Conservation (phyloP, 306 rosid species). For the Quercus rubra region DNA sequence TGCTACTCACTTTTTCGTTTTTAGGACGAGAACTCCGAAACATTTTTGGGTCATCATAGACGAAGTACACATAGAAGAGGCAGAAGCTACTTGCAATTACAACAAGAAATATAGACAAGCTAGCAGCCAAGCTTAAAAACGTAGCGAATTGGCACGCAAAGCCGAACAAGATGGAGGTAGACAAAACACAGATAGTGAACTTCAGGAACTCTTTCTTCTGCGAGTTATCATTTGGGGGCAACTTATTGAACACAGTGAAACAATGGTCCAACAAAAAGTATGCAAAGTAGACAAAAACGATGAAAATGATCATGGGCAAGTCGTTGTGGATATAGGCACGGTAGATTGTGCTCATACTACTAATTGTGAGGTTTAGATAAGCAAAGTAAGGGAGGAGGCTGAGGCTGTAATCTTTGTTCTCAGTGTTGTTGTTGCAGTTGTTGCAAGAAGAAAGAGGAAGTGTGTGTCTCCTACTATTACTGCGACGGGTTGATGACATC, state of each 20-base stretch:
- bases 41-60: background rate
- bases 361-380: conserved; percentile 12
- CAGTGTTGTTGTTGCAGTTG: background rate
- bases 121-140: background rate
- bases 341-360: conserved; percentile 1
- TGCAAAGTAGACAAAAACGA: background rate
- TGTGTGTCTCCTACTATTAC: background rate
- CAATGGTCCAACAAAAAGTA: background rate
- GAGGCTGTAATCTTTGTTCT: background rate
- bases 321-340: conserved; percentile 13
- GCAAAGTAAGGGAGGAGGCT: background rate
- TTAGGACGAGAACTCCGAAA: background rate
- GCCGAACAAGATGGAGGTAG: conserved; percentile 8
- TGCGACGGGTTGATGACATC: no score
- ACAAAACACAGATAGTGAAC: conserved; percentile 4
- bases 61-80: conserved; percentile 13
- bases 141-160: conserved; percentile 9
- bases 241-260: background rate
- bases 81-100: conserved; percentile 4
- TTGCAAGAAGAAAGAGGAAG: background rate
- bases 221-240: conserved; percentile 1
- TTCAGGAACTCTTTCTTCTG: conserved; percentile 8
- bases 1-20: background rate
- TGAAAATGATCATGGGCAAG: background rate
- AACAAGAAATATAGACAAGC: background rate